Evolutionary conservation across 768 basidiomycete genomes (phyloP).

Genomic region (Boletus sensibilis): DNA sequence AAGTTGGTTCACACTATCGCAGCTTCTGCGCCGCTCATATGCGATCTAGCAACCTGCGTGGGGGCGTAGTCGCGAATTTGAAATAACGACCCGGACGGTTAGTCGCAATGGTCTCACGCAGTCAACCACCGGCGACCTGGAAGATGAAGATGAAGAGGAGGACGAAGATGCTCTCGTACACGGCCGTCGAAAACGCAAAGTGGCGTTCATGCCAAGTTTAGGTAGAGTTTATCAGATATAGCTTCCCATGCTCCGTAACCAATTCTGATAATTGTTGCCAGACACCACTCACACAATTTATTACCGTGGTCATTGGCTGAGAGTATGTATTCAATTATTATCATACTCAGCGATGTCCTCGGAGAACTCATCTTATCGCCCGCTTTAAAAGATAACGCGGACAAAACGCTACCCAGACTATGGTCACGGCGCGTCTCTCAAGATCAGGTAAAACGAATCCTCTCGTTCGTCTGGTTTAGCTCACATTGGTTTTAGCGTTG

Average conservation of each 20-base stretch:
- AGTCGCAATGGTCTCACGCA: slow-evolving; percentile 64
- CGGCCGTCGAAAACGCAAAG: slow-evolving; percentile 72
- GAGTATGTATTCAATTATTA: slow-evolving; percentile 45
- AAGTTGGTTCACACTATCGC: slow-evolving; percentile 11
- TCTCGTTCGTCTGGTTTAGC: slow-evolving; percentile 16
- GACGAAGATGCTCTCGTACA: slow-evolving; percentile 58
- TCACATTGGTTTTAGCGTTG: slow-evolving; percentile 52
- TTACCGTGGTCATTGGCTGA: slow-evolving; percentile 86
- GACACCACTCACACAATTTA: slow-evolving; percentile 89
- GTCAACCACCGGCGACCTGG: slow-evolving; percentile 71
- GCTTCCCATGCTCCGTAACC: slow-evolving; percentile 12
- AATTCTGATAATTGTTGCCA: slow-evolving; percentile 31
- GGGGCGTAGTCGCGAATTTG: slow-evolving; percentile 86
- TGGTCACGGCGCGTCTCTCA: slow-evolving; percentile 68
- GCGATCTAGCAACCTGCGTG: slow-evolving; percentile 78
- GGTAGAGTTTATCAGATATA: slow-evolving; percentile 44
- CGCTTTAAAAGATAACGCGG: slow-evolving; percentile 62
- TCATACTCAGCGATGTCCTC: slow-evolving; percentile 13
- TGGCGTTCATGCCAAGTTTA: slow-evolving; percentile 83
- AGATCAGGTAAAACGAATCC: slow-evolving; percentile 60
- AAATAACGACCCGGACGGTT: slow-evolving; percentile 79
- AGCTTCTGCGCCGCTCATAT: slow-evolving; percentile 16
- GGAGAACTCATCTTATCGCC: slow-evolving; percentile 19
- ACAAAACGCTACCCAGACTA: slow-evolving; percentile 77
- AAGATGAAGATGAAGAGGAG: slow-evolving; percentile 73